These are phyloP conservation scores for Trifolium fragiferum DNA, from an alignment of 306 rosid species.

Conservation along the genomic window DNA sequence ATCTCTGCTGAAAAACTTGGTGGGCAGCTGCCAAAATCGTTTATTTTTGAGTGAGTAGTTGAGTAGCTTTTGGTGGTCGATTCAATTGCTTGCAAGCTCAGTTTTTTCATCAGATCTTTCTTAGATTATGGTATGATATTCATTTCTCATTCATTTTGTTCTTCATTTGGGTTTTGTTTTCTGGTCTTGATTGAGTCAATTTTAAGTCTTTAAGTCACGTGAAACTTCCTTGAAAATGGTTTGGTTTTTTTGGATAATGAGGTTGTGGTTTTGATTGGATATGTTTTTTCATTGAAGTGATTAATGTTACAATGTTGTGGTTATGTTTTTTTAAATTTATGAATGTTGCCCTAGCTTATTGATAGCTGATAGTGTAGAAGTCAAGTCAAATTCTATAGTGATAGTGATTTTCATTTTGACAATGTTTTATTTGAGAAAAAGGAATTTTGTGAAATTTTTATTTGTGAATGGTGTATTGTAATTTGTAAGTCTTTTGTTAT, in stretches of 20 bases:
- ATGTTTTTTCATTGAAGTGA: conserved; percentile 27
- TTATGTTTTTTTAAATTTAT: background rate
- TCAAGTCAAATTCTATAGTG: conserved; percentile 1
- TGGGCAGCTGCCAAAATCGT: conserved; percentile 24
- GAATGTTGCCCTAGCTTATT: conserved; percentile 31
- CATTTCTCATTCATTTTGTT: conserved; percentile 18
- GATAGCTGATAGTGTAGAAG: background rate
- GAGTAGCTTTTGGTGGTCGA: conserved; percentile 51
- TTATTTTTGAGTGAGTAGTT: conserved; percentile 32
- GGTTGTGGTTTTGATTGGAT: conserved; percentile 2
- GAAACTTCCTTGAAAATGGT: background rate
- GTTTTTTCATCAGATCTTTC: conserved; percentile 61
- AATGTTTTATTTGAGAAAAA: too few species aligned
- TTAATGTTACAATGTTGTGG: conserved; percentile 19
- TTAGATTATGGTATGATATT: conserved; percentile 57
- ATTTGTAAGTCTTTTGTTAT: too few species aligned
- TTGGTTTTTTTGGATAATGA: background rate
- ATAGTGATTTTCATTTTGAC: background rate
- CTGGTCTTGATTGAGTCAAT: conserved; percentile 36
- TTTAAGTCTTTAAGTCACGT: conserved; percentile 24
- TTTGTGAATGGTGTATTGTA: too few species aligned
- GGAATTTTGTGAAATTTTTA: too few species aligned
- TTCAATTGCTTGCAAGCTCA: conserved; percentile 57
- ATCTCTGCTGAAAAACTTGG: background rate
- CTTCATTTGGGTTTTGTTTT: background rate